Conservation (phyloP, 805 yeast genomes). For the Pichia sporocuriosa region DNA sequence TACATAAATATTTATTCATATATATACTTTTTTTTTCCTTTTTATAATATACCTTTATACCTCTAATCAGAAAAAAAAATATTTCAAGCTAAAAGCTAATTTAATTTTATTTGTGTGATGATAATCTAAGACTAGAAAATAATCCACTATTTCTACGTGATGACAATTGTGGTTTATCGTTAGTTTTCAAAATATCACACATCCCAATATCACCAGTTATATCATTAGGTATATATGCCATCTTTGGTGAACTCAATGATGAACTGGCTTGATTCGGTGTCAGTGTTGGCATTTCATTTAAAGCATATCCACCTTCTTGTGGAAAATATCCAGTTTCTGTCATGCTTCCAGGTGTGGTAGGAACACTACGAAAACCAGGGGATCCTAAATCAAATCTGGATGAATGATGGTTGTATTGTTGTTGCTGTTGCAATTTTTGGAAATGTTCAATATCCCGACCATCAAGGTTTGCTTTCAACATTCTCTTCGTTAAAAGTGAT, state of each 20-base stretch:
- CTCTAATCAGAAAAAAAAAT: too few relatives aligned
- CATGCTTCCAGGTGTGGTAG: background rate
- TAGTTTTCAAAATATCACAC: background rate
- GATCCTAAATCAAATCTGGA: constrained; percentile 6
- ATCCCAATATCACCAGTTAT: background rate
- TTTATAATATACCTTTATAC: too few relatives aligned
- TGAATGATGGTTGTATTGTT: too few relatives aligned
- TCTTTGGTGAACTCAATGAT: background rate
- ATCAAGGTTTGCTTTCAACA: background rate
- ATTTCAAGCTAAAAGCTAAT: too few relatives aligned
- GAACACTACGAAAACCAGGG: background rate
- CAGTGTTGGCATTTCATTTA: background rate
- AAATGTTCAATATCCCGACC: background rate
- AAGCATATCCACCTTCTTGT: background rate
- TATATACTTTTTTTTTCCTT: background rate
- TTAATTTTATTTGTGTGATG: background rate
- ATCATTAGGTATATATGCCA: background rate
- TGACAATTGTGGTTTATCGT: background rate
- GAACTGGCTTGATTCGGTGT: background rate
- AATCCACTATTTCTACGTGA: background rate
- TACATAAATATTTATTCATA: background rate
- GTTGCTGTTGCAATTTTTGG: background rate
- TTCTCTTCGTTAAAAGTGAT: constrained; percentile 5
- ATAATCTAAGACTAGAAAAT: background rate
- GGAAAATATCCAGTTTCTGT: constrained; percentile 1